Percentiles rank a stretch among this genome's conserved stretches.
Evolutionary conservation across 768 basidiomycete genomes (phyloP).

Genomic region (Auricularia cornea): DNA sequence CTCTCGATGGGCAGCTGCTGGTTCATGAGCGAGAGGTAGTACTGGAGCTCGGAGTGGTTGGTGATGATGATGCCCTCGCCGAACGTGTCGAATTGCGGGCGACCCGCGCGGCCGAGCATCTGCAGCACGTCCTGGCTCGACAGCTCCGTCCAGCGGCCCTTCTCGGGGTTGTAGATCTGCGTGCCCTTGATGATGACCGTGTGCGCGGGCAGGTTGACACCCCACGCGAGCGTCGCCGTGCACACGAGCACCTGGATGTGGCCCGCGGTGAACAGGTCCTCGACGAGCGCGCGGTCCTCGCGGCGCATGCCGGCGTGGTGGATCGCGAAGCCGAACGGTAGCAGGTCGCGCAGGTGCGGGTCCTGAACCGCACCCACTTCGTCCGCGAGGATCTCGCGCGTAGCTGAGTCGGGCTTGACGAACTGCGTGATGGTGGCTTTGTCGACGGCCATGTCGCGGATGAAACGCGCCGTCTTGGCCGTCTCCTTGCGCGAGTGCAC

Average conservation of each 20-base stretch:
- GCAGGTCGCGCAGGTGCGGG: slow-evolving; percentile 70
- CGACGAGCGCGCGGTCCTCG: slow-evolving; percentile 84
- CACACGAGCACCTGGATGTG: slow-evolving; percentile 91
- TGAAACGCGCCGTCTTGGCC: slow-evolving; percentile 89
- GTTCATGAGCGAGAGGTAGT: slow-evolving; percentile 90
- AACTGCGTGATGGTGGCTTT: slow-evolving; percentile 96
- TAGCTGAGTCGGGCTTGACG: slow-evolving; percentile 87
- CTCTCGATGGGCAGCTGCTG: slow-evolving; percentile 97
- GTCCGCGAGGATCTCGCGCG: slow-evolving; percentile 78
- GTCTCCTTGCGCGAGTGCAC: slow-evolving; percentile 99
- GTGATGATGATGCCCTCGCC: slow-evolving; percentile 99
- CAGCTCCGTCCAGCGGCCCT: slow-evolving; percentile 94
- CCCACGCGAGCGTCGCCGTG: slow-evolving; percentile 98
- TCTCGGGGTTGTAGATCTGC: slow-evolving; percentile 98
- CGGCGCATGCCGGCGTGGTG: slow-evolving; percentile 96
- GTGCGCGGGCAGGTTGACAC: slow-evolving; percentile 96
- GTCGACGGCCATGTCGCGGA: slow-evolving; percentile 92
- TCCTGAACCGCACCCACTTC: slow-evolving; percentile 83
- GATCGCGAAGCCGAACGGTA: slow-evolving; percentile 95
- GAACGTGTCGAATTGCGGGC: slow-evolving; percentile 94
- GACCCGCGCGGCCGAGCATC: slow-evolving; percentile 96
- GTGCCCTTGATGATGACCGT: slow-evolving; percentile 99
- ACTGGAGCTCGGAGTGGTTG: slow-evolving; percentile 93
- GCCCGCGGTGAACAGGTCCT: slow-evolving; percentile 90
- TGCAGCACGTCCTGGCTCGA: slow-evolving; percentile 95